Conservation (phyloP, 805 yeast species). For the Maudiozyma serrabonitensis region DNA sequence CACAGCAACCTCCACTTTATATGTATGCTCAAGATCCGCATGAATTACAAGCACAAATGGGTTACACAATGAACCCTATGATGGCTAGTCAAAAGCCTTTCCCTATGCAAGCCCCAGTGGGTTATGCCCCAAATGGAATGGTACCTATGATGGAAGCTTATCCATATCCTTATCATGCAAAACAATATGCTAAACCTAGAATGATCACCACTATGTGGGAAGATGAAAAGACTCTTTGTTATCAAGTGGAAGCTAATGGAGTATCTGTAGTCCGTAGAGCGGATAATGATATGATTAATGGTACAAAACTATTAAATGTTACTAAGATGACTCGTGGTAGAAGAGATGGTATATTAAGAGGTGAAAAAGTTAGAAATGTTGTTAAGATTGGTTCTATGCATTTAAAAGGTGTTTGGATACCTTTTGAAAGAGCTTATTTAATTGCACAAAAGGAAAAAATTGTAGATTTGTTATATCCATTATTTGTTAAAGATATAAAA, state of each 20-base stretch:
- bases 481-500: slow-evolving; percentile 67
- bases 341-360: slow-evolving; percentile 73
- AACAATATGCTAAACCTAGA: slow-evolving; percentile 1
- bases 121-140: neutral
- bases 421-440: slow-evolving; percentile 71
- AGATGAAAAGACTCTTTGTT: slow-evolving; percentile 75
- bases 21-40: neutral
- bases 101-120: neutral
- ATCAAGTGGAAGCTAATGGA: slow-evolving; percentile 77
- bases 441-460: slow-evolving; percentile 80
- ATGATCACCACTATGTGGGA: slow-evolving; percentile 85
- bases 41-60: neutral
- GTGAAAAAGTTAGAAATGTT: slow-evolving; percentile 67
- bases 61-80: neutral
- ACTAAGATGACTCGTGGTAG: slow-evolving; percentile 85
- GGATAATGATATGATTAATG: slow-evolving; percentile 78
- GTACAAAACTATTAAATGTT: slow-evolving; percentile 72
- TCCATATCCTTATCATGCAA: neutral
- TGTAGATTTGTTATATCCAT: slow-evolving; percentile 53
- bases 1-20: neutral
- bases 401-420: slow-evolving; percentile 84
- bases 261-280: slow-evolving; percentile 76
- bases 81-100: neutral
- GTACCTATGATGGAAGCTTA: slow-evolving; percentile 1
- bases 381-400: slow-evolving; percentile 85